Evolutionary conservation across 371 early-diverging fungal species (phyloP).

Genomic region (Dichotomocladium elegans): DNA sequence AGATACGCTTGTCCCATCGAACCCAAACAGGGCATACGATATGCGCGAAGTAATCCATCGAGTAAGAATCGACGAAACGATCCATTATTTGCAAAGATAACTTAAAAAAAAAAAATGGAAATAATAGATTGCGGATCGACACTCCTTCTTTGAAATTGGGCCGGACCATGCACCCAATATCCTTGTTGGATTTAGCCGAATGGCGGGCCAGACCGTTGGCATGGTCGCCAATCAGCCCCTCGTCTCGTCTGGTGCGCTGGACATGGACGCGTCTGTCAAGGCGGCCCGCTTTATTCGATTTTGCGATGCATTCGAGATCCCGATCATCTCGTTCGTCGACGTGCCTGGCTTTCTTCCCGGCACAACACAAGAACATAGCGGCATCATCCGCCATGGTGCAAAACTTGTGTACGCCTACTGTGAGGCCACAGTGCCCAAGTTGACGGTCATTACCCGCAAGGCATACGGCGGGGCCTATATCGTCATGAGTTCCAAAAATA

Average conservation of each 20-base stretch:
- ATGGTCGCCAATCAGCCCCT: conserved; percentile 95
- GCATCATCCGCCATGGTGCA: conserved; percentile 97
- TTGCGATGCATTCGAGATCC: conserved; percentile 96
- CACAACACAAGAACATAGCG: conserved; percentile 91
- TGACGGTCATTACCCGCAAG: conserved; percentile 94
- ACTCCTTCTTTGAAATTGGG: conserved; percentile 86
- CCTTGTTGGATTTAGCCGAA: conserved; percentile 83
- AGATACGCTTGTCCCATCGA: conserved; percentile 84
- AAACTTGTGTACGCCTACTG: conserved; percentile 95
- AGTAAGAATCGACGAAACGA: conserved; percentile 24
- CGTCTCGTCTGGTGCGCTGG: conserved; percentile 93
- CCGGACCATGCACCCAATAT: conserved; percentile 95
- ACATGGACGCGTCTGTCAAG: conserved; percentile 94
- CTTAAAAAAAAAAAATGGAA: neutral
- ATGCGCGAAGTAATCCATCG: conserved; percentile 87
- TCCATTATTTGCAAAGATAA: neutral
- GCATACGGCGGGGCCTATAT: conserved; percentile 98
- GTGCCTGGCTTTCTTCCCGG: conserved; percentile 98
- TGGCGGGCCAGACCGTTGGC: conserved; percentile 90
- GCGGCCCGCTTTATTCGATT: conserved; percentile 96
- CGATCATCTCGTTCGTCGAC: conserved; percentile 93
- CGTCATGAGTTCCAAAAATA: conserved; percentile 96
- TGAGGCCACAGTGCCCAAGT: conserved; percentile 96
- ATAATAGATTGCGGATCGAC: conserved; percentile 80
- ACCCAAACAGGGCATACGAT: conserved; percentile 94